Evolutionary conservation across 306 rosid genomes (phyloP).

Genomic region (Prunus campanulata): DNA sequence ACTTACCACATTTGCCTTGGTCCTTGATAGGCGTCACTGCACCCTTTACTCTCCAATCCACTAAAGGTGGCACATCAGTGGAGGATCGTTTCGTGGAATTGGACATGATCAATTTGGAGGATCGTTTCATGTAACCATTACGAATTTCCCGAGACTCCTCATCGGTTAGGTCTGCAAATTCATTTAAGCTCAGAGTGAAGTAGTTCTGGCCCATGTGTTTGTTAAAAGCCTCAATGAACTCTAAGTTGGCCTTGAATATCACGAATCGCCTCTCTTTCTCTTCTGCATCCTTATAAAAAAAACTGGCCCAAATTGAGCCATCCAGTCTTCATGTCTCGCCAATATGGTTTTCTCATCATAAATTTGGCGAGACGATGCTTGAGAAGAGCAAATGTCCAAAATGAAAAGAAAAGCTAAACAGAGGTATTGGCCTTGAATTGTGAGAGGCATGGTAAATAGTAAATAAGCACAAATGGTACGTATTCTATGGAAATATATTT

Average conservation of each 20-base stretch:
- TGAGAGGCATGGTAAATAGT: background rate
- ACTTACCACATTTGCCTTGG: conserved; percentile 37
- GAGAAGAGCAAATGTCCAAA: background rate
- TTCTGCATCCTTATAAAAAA: conserved; percentile 12
- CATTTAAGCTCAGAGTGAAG: conserved; percentile 22
- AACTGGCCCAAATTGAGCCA: conserved; percentile 17
- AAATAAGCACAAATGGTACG: too few species aligned
- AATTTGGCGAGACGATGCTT: background rate
- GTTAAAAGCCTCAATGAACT: conserved; percentile 29
- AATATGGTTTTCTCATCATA: background rate
- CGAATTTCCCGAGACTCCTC: conserved; percentile 33
- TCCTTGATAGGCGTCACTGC: conserved; percentile 35
- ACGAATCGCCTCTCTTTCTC: conserved; percentile 27
- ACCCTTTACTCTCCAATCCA: conserved; percentile 42
- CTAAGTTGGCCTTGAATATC: conserved; percentile 33
- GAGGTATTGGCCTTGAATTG: background rate
- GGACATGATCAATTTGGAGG: conserved; percentile 19
- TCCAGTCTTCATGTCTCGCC: conserved; percentile 39
- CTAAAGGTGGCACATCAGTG: conserved; percentile 21
- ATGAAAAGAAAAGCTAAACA: background rate
- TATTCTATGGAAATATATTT: background rate
- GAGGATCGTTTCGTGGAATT: conserved; percentile 13
- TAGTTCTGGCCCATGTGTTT: conserved; percentile 13
- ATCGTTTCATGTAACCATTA: conserved; percentile 23
- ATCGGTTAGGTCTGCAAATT: conserved; percentile 39